A percentile compares a stretch with the other conserved stretches of the same genome.
phyloP scores from a whole-genome alignment of 2,329 filamentous ascomycete species.

The Neonectria faginata region DNA sequence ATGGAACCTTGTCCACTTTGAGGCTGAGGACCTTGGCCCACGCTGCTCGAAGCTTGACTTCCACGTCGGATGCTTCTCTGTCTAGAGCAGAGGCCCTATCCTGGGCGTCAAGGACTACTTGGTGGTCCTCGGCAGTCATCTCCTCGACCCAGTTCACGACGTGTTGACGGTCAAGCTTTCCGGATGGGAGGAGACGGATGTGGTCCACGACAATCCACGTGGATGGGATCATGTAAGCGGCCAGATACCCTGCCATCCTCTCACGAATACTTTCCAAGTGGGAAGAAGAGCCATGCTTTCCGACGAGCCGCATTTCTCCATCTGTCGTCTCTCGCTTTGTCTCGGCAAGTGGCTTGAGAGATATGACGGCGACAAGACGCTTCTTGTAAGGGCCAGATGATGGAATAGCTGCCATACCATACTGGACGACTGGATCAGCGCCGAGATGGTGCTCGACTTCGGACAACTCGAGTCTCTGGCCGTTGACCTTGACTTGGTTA shows the following conservation, averaged over 20 bases:
- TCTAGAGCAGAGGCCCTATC: conserved; percentile 23
- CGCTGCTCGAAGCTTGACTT: conserved; percentile 27
- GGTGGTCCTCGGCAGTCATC: conserved; percentile 26
- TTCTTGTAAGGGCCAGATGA: conserved; percentile 20
- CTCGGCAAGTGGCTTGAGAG: neutral
- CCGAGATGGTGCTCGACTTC: conserved; percentile 57
- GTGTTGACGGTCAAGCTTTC: conserved; percentile 32
- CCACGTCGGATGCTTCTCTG: conserved; percentile 22
- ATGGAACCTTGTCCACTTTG: conserved; percentile 20
- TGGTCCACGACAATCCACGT: conserved; percentile 26
- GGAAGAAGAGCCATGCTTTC: neutral
- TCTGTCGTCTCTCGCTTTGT: neutral
- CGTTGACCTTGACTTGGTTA: conserved; percentile 69
- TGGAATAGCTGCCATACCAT: conserved; percentile 28
- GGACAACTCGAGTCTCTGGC: conserved; percentile 65
- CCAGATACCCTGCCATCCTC: conserved; percentile 14
- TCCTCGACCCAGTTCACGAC: conserved; percentile 18
- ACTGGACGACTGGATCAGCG: conserved; percentile 17
- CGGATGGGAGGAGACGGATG: conserved; percentile 32
- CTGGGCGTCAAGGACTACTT: conserved; percentile 17
- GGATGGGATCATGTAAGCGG: conserved; percentile 38
- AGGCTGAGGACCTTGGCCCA: conserved; percentile 32
- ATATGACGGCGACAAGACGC: conserved; percentile 29
- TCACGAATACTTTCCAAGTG: conserved; percentile 24
- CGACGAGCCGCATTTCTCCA: conserved; percentile 7